A percentile compares a stretch with the other conserved stretches of the same genome.
These are phyloP conservation scores for Aurinia saxatilis DNA, from an alignment of 345 rosid genomes.

Conservation along the genomic window DNA sequence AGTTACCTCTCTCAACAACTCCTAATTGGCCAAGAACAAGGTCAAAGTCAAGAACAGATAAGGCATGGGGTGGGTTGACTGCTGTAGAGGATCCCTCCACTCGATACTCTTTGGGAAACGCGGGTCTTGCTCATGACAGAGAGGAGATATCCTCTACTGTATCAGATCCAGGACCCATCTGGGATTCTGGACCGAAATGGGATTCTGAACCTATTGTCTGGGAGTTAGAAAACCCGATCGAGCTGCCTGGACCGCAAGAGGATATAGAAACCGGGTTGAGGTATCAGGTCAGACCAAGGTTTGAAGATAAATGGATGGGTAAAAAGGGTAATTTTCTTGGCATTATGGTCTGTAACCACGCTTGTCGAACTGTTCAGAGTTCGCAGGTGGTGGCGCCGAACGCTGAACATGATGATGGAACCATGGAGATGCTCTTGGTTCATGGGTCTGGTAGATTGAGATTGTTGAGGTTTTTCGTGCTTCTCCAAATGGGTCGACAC, in stretches of 20 bases:
- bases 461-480: slow-evolving; percentile 74
- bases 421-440: slow-evolving; percentile 85
- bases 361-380: slow-evolving; percentile 93
- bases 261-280: slow-evolving; percentile 57
- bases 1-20: slow-evolving; percentile 56
- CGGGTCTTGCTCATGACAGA: slow-evolving; percentile 56
- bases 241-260: slow-evolving; percentile 78
- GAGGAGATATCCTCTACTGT: slow-evolving; percentile 96
- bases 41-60: slow-evolving; percentile 87
- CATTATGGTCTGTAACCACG: slow-evolving; percentile 90
- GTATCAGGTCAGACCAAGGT: slow-evolving; percentile 41
- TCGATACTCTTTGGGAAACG: slow-evolving; percentile 69
- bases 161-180: slow-evolving; percentile 97
- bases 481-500: slow-evolving; percentile 82
- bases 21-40: slow-evolving; percentile 98
- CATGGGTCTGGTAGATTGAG: slow-evolving; percentile 87
- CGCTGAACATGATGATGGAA: slow-evolving; percentile 80
- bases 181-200: slow-evolving; percentile 99
- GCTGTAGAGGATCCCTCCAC: slow-evolving; percentile 61
- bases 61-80: slow-evolving; percentile 78
- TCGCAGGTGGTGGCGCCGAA: slow-evolving; percentile 94
- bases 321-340: slow-evolving; percentile 86
- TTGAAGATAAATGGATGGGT: slow-evolving; percentile 67
- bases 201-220: slow-evolving; percentile 62
- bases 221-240: slow-evolving; percentile 77